A percentile compares a stretch with the other conserved stretches of the same genome.
phyloP scores from a whole-genome alignment of 176 grass and related monocot species.

The Eleusine coracana region DNA sequence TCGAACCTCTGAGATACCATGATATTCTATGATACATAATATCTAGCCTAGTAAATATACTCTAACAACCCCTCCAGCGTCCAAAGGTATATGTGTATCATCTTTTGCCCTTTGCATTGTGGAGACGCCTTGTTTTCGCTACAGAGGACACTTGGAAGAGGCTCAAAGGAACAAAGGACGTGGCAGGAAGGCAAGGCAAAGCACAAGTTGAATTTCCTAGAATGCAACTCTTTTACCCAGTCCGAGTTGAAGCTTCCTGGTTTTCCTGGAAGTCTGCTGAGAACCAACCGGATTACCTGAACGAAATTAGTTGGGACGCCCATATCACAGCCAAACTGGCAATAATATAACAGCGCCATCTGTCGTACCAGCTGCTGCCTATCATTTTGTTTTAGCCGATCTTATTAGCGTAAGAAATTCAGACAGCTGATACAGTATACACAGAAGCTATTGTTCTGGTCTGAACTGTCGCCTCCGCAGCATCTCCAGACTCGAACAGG shows the following conservation, averaged over 20 bases:
- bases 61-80: not conserved
- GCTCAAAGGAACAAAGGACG: not conserved
- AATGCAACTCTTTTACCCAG: not conserved
- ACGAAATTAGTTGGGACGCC: slow-evolving; percentile 13
- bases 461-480: slow-evolving; percentile 29
- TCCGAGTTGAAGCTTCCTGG: not conserved
- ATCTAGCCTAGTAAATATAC: too few relatives aligned
- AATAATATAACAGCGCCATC: not conserved
- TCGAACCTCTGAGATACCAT: too few relatives aligned
- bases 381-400: not conserved
- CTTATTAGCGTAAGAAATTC: not conserved
- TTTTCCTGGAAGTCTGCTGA: not conserved
- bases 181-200: not conserved
- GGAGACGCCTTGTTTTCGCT: not conserved
- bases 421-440: not conserved
- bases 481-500: slow-evolving; percentile 4
- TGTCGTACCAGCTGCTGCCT: not conserved
- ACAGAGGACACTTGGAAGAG: not conserved
- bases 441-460: slow-evolving; percentile 5
- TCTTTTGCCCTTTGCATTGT: not conserved
- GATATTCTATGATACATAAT: too few relatives aligned
- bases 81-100: not conserved
- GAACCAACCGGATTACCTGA: not conserved
- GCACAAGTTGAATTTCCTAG: not conserved
- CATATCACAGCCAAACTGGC: slow-evolving; percentile 15